These are phyloP conservation scores for Telopea speciosissima DNA, from an alignment of 177 flowering plant genomes.

Conservation along the genomic window DNA sequence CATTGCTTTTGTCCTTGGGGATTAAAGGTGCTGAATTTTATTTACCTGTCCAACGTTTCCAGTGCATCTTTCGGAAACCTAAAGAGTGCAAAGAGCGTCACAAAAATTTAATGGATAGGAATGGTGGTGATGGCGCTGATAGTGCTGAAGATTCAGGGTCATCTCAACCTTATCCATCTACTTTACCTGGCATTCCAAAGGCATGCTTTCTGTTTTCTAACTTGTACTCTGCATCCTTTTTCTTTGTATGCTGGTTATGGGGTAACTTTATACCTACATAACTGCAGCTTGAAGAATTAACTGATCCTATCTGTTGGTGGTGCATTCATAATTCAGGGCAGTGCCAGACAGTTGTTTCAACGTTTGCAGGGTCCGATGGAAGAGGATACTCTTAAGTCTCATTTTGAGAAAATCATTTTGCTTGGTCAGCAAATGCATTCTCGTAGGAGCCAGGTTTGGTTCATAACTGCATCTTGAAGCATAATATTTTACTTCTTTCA, in stretches of 20 bases:
- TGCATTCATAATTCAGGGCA: constrained; percentile 50
- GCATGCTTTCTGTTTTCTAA: constrained; percentile 24
- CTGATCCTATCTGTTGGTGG: background rate
- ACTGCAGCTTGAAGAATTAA: background rate
- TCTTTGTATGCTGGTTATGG: background rate
- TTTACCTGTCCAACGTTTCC: constrained; percentile 13
- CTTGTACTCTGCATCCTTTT: background rate
- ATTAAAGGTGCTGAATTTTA: constrained; percentile 2
- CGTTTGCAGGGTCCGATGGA: constrained; percentile 83
- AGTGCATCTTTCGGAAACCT: constrained; percentile 83
- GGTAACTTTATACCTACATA: background rate
- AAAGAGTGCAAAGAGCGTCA: constrained; percentile 95
- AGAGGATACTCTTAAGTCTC: constrained; percentile 75
- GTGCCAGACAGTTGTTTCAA: constrained; percentile 88
- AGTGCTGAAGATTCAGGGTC: constrained; percentile 98
- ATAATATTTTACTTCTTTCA: no score
- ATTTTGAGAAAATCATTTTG: constrained; percentile 79
- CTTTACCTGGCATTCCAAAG: constrained; percentile 96
- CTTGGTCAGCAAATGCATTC: constrained; percentile 56
- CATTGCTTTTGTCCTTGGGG: background rate
- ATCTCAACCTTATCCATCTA: constrained; percentile 88
- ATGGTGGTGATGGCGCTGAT: constrained; percentile 83
- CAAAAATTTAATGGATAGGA: constrained; percentile 70
- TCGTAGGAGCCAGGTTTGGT: constrained; percentile 46
- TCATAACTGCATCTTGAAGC: background rate